These are phyloP conservation scores for Scytalidium sp. DNA, from an alignment of 2,329 filamentous ascomycete genomes.

Conservation along the genomic window DNA sequence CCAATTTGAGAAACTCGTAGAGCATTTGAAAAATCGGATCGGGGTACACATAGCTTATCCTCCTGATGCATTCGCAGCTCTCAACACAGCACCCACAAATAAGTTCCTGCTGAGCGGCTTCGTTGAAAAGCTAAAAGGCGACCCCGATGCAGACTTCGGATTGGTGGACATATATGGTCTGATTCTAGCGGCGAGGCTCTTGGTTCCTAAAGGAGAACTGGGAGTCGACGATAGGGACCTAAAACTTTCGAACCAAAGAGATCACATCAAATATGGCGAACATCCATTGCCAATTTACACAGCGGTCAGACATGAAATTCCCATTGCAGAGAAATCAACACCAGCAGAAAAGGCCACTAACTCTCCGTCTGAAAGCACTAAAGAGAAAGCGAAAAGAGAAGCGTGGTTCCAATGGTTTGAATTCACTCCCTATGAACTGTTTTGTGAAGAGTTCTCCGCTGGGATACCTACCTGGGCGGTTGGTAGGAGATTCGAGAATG, in stretches of 20 bases:
- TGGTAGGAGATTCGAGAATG: conserved; percentile 76
- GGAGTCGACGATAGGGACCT: conserved; percentile 75
- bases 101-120: conserved; percentile 85
- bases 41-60: conserved; percentile 92
- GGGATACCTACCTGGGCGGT: conserved; percentile 95
- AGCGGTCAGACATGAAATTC: conserved; percentile 93
- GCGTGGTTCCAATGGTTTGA: conserved; percentile 99
- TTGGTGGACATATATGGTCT: conserved; percentile 92
- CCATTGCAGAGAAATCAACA: conserved; percentile 49
- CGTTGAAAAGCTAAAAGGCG: conserved; percentile 87
- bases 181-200: conserved; percentile 75
- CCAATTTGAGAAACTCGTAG: conserved; percentile 66
- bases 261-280: conserved; percentile 72
- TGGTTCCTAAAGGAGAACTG: conserved; percentile 84
- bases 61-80: conserved; percentile 73
- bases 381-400: conserved; percentile 56
- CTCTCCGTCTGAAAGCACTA: conserved; percentile 43
- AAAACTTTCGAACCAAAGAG: conserved; percentile 84
- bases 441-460: conserved; percentile 86
- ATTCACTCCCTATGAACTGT: conserved; percentile 90
- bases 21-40: conserved; percentile 83
- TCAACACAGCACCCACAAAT: conserved; percentile 88
- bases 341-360: conserved; percentile 32
- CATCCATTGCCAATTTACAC: conserved; percentile 94
- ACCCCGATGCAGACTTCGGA: conserved; percentile 76